Evolutionary conservation across 805 yeast species (phyloP).

Genomic region (Saccharomyces mikatae): DNA sequence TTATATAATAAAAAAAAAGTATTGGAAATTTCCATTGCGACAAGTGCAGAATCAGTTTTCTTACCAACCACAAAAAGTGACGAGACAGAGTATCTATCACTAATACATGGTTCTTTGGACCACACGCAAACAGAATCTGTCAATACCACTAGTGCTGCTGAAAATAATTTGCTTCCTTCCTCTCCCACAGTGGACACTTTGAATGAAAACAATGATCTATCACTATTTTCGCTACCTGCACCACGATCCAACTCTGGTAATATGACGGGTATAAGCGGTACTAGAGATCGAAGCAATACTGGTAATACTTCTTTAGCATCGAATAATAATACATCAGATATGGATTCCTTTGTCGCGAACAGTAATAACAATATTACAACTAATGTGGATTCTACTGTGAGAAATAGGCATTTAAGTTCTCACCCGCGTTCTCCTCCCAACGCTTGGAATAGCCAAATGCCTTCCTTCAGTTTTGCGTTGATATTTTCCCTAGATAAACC

Average conservation of each 20-base stretch:
- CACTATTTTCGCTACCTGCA: not conserved
- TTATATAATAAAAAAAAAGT: slow-evolving; percentile 10
- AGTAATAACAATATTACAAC: slow-evolving; percentile 2
- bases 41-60: slow-evolving; percentile 31
- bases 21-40: slow-evolving; percentile 24
- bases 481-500: slow-evolving; percentile 39
- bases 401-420: not conserved
- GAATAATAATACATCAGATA: not conserved
- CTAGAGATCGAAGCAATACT: not conserved
- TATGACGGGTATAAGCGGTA: not conserved
- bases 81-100: slow-evolving; percentile 25
- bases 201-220: slow-evolving; percentile 1
- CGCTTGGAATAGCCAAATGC: slow-evolving; percentile 11
- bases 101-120: slow-evolving; percentile 8
- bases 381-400: not conserved
- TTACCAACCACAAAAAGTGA: slow-evolving; percentile 26
- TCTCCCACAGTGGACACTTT: not conserved
- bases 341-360: not conserved
- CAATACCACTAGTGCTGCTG: not conserved
- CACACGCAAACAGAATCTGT: not conserved
- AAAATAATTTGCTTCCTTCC: not conserved
- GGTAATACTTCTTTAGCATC: not conserved
- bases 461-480: slow-evolving; percentile 46
- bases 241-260: not conserved
- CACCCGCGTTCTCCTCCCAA: not conserved